phyloP scores from a whole-genome alignment of 345 rosid genomes.

The Ricinus communis region DNA sequence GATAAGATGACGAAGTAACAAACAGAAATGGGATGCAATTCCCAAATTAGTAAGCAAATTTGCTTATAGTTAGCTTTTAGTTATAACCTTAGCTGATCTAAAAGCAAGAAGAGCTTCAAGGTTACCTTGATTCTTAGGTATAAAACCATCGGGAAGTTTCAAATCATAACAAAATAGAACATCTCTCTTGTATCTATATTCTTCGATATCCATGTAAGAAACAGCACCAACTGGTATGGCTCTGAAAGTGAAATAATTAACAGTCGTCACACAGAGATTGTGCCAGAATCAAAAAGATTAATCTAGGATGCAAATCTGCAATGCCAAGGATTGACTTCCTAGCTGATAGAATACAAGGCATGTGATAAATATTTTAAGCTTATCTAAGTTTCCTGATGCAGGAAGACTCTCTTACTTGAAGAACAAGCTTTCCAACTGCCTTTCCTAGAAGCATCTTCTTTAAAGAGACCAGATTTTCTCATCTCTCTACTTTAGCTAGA shows the following conservation, averaged over 20 bases:
- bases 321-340: not conserved
- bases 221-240: constrained; percentile 86
- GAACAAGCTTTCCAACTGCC: too few relatives aligned
- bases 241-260: constrained; percentile 37
- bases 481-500: too few relatives aligned
- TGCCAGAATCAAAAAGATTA: constrained; percentile 5
- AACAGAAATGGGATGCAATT: not conserved
- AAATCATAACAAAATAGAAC: constrained; percentile 87
- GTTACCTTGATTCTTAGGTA: constrained; percentile 71
- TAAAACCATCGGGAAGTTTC: constrained; percentile 62
- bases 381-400: too few relatives aligned
- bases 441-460: too few relatives aligned
- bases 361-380: too few relatives aligned
- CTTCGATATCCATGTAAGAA: constrained; percentile 68
- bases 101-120: constrained; percentile 11
- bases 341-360: constrained; percentile 6
- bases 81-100: not conserved
- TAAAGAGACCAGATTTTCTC: too few relatives aligned
- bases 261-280: constrained; percentile 1
- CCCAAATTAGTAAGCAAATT: not conserved
- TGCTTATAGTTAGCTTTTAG: not conserved
- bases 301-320: not conserved
- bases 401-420: too few relatives aligned
- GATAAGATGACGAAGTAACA: not conserved
- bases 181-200: constrained; percentile 70